phyloP scores from a whole-genome alignment of 495 filamentous ascomycete species.

The Echria macrotheca region DNA sequence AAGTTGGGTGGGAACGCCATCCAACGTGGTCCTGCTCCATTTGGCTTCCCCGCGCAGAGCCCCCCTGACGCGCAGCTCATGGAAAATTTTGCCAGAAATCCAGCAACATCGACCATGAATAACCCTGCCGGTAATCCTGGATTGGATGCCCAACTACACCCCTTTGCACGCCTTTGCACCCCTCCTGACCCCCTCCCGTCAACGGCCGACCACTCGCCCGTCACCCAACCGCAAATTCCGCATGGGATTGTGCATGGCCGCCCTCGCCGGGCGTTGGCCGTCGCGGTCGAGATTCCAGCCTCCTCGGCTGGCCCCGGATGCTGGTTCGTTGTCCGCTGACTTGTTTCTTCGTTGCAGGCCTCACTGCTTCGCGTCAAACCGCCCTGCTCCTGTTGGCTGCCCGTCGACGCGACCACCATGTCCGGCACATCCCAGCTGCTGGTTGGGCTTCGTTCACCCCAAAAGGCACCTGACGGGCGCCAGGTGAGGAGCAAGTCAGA shows the following conservation, averaged over 20 bases:
- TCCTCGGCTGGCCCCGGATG: too few species aligned
- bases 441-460: slow-evolving; percentile 6
- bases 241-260: too few species aligned
- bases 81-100: background rate
- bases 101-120: background rate
- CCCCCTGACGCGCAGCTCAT: slow-evolving; percentile 9
- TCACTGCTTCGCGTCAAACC: background rate
- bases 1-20: slow-evolving; percentile 22
- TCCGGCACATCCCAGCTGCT: background rate
- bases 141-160: slow-evolving; percentile 15
- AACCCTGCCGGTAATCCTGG: background rate
- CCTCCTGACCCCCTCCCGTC: background rate
- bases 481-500: slow-evolving; percentile 14
- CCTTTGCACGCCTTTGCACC: background rate
- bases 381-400: background rate
- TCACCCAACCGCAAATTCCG: slow-evolving; percentile 2
- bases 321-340: too few species aligned
- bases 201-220: too few species aligned
- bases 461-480: background rate
- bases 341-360: slow-evolving; percentile 14
- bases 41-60: slow-evolving; percentile 14
- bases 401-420: background rate
- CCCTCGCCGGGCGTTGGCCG: too few species aligned
- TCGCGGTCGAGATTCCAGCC: slow-evolving; percentile 3
- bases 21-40: slow-evolving; percentile 24